Evolutionary conservation across 257 asterid species (phyloP).

Genomic region (Solanum microdontum): DNA sequence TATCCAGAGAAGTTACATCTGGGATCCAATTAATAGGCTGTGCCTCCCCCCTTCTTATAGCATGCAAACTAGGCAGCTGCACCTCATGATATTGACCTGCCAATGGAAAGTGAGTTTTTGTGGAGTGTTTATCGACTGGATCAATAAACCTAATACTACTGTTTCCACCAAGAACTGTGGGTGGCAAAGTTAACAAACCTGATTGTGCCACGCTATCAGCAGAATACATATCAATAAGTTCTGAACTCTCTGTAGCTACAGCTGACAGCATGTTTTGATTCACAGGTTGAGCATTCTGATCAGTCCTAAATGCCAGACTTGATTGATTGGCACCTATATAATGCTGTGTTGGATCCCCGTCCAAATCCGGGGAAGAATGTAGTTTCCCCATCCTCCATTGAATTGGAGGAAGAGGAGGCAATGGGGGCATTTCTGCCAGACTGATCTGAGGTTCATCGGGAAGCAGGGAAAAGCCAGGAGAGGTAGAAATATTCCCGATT

Average conservation of each 20-base stretch:
- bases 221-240: not conserved
- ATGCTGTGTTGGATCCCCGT: conserved; percentile 12
- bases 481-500: conserved; percentile 12
- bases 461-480: conserved; percentile 23
- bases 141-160: not conserved
- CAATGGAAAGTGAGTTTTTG: not conserved
- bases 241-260: not conserved
- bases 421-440: conserved; percentile 54
- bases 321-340: not conserved
- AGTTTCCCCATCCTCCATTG: conserved; percentile 79
- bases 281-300: conserved; percentile 12
- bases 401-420: conserved; percentile 97
- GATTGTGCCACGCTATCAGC: not conserved
- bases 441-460: conserved; percentile 22
- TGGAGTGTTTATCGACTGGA: not conserved
- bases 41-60: not conserved
- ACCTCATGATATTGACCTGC: conserved; percentile 11
- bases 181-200: conserved; percentile 6
- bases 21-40: conserved; percentile 9
- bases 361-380: conserved; percentile 29
- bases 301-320: not conserved
- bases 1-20: conserved; percentile 8
- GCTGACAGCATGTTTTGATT: not conserved
- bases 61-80: conserved; percentile 3
- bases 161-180: conserved; percentile 5